Base-by-base conservation (phyloP, 2,329 filamentous ascomycete species). In the Arthrobotrys iridis region DNA sequence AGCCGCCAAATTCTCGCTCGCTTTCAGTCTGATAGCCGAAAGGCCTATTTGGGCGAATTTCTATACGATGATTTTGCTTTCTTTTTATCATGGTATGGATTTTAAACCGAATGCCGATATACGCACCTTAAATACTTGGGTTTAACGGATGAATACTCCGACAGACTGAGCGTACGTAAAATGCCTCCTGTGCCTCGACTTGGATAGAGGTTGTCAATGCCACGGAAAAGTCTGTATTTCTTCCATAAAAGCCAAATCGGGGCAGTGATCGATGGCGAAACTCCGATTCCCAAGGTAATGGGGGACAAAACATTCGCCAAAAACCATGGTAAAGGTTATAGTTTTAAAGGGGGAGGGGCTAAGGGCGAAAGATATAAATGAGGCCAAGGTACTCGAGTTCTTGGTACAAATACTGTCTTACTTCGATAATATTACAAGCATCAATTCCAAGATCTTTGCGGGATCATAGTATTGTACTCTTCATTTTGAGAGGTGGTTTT, bases 301-400 rank as follows among this genome's bases (percentile, higher is more conserved):
- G 18, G 30, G 45, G 59, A 24, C 30, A 30, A 55, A 37, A 55
- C 50, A 11, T 35, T 30, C 30, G 50, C 50, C 43, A 64, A 33
- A 26, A 30, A 52, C 59, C 46, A 65, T 65, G 62, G 48, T 65
- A 55, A 46, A 57, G 28, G 15, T 37, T 26, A 35, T 46, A 18
- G 15, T 37, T 26, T 28, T 46, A 35, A 33, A 59, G 26, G 18
- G 13, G 40, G 2, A n/a, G 63, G 48, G 30, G 35, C 22, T 28
- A 41, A 41, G 45, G 33, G 22, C 55, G 48, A 45, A 45, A 8
- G 35, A 62, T 62, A 70, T 70, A 70, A 70, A 70, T 37, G 10
- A 2, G 15, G 1, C 13, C 4, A 10, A 6, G 7, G 26, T n/a
- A 15, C 50, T 55, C 28, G 6, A 52, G 15, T 22, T 24, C 50